Percentiles rank a stretch among this genome's conserved stretches.
Evolutionary conservation across 2,329 filamentous ascomycete genomes (phyloP).

Genomic region (Lachnellula subtilissima): DNA sequence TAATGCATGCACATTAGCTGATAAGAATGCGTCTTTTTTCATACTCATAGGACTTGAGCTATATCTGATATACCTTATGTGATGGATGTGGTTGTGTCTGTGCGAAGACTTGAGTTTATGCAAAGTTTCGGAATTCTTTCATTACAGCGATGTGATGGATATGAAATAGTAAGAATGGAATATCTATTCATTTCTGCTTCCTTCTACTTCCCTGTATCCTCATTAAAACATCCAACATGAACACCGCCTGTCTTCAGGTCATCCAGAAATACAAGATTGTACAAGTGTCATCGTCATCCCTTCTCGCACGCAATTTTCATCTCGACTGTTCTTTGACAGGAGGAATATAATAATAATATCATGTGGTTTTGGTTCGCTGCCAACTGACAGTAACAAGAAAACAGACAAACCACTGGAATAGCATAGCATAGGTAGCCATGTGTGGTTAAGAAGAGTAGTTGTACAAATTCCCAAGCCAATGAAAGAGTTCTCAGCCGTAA

Average conservation of each 20-base stretch:
- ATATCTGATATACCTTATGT: neutral
- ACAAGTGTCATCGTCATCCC: neutral
- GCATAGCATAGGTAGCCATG: neutral
- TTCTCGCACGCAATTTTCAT: neutral
- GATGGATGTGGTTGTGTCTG: neutral
- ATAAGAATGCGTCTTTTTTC: neutral
- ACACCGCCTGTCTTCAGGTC: neutral
- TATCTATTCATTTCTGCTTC: neutral
- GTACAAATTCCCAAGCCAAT: conserved; percentile 13
- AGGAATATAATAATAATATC: neutral
- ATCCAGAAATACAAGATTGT: neutral
- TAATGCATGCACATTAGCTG: conserved; percentile 12
- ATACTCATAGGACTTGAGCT: neutral
- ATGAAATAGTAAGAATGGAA: neutral
- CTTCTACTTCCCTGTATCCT: neutral
- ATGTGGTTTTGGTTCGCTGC: neutral
- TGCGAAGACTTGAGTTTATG: conserved; percentile 1
- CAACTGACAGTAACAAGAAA: neutral
- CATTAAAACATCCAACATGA: neutral
- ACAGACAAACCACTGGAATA: neutral
- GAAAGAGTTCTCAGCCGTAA: neutral
- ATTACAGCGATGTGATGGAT: neutral
- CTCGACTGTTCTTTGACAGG: conserved; percentile 2
- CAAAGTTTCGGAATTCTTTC: neutral
- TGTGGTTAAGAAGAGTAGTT: conserved; percentile 26